These are phyloP conservation scores for Euphorbia celastroides DNA, from an alignment of 441 rosid genomes.

Conservation along the genomic window DNA sequence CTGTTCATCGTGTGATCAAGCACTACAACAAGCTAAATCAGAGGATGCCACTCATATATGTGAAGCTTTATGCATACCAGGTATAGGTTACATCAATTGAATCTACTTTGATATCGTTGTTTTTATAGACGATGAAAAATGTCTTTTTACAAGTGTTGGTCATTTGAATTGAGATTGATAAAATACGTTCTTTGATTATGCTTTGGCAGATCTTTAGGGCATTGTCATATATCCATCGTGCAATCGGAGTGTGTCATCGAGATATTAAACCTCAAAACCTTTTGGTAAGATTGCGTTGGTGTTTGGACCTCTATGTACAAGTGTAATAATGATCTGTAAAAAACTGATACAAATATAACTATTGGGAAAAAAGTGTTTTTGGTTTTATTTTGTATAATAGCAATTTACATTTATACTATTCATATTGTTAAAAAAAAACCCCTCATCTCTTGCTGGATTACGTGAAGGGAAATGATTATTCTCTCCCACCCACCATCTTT, in stretches of 20 bases:
- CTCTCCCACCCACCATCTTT: background rate
- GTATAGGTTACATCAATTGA: conserved; percentile 25
- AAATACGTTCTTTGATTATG: conserved; percentile 2
- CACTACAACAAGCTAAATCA: conserved; percentile 88
- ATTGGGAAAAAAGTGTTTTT: background rate
- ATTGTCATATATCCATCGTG: conserved; percentile 73
- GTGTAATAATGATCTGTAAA: background rate
- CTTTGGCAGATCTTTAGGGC: conserved; percentile 81
- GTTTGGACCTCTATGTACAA: background rate
- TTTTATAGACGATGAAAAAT: background rate
- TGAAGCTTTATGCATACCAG: conserved; percentile 91
- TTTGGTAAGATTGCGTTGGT: conserved; percentile 46
- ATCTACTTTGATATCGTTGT: background rate
- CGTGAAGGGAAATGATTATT: background rate
- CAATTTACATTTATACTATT: background rate
- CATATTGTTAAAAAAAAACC: background rate
- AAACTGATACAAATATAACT: background rate
- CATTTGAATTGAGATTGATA: background rate
- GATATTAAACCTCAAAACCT: conserved; percentile 98
- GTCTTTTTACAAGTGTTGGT: background rate
- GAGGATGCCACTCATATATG: conserved; percentile 90
- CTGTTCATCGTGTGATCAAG: conserved; percentile 83
- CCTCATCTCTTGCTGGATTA: background rate
- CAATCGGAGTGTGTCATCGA: conserved; percentile 93
- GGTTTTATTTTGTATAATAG: background rate